Base-by-base conservation (phyloP, 495 filamentous ascomycete genomes). In the Lasiosphaeria miniovina region DNA sequence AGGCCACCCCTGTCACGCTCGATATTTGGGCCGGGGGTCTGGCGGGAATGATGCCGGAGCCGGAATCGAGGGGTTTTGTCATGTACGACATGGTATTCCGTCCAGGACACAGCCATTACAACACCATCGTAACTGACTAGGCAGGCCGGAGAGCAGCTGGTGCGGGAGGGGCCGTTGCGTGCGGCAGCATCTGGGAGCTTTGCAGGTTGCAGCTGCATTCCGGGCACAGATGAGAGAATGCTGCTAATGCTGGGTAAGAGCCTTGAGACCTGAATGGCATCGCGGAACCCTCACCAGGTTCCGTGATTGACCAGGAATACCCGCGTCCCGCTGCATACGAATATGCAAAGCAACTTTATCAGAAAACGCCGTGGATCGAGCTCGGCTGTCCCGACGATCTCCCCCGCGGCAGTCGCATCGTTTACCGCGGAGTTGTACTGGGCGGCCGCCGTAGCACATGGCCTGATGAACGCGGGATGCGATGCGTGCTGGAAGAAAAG, bases 121-220 rank as follows among this genome's bases (percentile, higher is more conserved):
- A 51, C 49, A 35, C 49, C 24, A 24, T 24, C 49, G 49, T 24
- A 51, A 51, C 17, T n/a, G 49, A 24, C 49, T 58, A 50, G 24
- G 24, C 24, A 24, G 24, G 24, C 24, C 24, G 24, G 24, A 24
- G 60, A 51, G 52, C 17, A 49, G 24, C 45, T 50, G 54, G 14
- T 41, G 49, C 62, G 62, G 62, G 62, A 64, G 49, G 62, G 62
- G 58, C 62, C 62, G 62, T 46, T 40, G 50, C 40, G 62, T 57
- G 49, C 62, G 58, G 54, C 62, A 24, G 24, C 24, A 64, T 61
- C 48, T 60, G 12, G 34, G 31, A 5, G 14, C 38, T 54, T 59
- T 64, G 58, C 62, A 64, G 53, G 52, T 52, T 55, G 58, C 62
- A 54, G 45, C 50, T 64, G 62, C 50, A 61, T 51, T 60, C 52